Evolutionary conservation across 1,284 basidiomycete genomes (phyloP).

Genomic region (Leccinum cinnamomeum): DNA sequence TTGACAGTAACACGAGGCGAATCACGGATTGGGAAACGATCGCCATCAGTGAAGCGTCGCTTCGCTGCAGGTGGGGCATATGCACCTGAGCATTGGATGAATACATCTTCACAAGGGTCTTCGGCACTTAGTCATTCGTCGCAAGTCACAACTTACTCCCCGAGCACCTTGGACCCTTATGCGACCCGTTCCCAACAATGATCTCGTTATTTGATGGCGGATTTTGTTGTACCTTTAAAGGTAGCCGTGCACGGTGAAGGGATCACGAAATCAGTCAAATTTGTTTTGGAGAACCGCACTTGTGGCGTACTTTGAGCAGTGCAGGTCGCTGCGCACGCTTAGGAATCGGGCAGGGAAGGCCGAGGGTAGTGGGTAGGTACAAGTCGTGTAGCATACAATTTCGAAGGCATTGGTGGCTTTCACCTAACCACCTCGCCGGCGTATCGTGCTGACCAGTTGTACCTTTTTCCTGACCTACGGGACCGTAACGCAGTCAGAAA

Average conservation of each 20-base stretch:
- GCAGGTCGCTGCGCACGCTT: conserved; percentile 5
- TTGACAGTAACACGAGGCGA: conserved; percentile 25
- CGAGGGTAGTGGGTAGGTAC: conserved; percentile 2
- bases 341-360: conserved; percentile 4
- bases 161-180: conserved; percentile 10
- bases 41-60: conserved; percentile 23
- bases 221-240: conserved; percentile 11
- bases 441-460: conserved; percentile 50
- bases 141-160: conserved; percentile 9
- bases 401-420: not conserved
- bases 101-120: conserved; percentile 19
- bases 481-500: conserved; percentile 13
- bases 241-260: conserved; percentile 22
- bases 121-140: conserved; percentile 17
- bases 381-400: conserved; percentile 13
- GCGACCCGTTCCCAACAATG: conserved; percentile 1
- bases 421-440: conserved; percentile 44
- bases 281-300: conserved; percentile 7
- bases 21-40: conserved; percentile 18
- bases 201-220: conserved; percentile 6
- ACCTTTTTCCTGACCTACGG: conserved; percentile 54
- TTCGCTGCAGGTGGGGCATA: conserved; percentile 19
- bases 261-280: conserved; percentile 12
- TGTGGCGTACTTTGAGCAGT: conserved; percentile 18
- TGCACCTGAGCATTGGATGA: conserved; percentile 1